A percentile compares a stretch with the other conserved stretches of the same genome.
Evolutionary conservation across 345 rosid species (phyloP).

Genomic region (Turritis glabra): DNA sequence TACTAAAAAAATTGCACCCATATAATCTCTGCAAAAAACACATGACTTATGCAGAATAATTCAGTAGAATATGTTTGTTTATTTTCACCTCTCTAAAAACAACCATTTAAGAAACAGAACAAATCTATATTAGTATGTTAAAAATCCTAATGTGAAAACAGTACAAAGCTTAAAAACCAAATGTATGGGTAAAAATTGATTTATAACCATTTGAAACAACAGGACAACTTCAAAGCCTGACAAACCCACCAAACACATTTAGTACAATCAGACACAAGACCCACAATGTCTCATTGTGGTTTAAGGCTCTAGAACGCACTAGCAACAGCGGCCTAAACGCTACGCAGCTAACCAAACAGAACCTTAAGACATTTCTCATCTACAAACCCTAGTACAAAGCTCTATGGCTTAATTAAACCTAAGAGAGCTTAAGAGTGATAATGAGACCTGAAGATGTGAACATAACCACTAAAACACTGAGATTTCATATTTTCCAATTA

Average conservation of each 20-base stretch:
- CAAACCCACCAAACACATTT: slow-evolving; percentile 39
- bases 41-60: slow-evolving; percentile 30
- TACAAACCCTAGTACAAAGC: slow-evolving; percentile 2
- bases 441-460: slow-evolving; percentile 2
- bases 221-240: slow-evolving; percentile 38
- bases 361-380: not conserved
- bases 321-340: slow-evolving; percentile 22
- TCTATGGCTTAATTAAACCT: not conserved
- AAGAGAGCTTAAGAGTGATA: not conserved
- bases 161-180: slow-evolving; percentile 20
- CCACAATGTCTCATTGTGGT: slow-evolving; percentile 30
- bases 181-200: slow-evolving; percentile 19
- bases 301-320: slow-evolving; percentile 11
- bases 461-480: not conserved
- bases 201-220: slow-evolving; percentile 29
- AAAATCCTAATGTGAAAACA: slow-evolving; percentile 21
- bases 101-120: not conserved
- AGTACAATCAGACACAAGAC: slow-evolving; percentile 36
- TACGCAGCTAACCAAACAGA: slow-evolving; percentile 24
- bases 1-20: slow-evolving; percentile 21
- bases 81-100: not conserved
- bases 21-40: slow-evolving; percentile 27
- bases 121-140: slow-evolving; percentile 3
- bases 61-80: not conserved
- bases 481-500: not conserved